Evolutionary conservation across 192 early-diverging fungal species (phyloP), one percentile per base, ranked within the genome.

Genomic region (Entomortierella parvispora): DNA sequence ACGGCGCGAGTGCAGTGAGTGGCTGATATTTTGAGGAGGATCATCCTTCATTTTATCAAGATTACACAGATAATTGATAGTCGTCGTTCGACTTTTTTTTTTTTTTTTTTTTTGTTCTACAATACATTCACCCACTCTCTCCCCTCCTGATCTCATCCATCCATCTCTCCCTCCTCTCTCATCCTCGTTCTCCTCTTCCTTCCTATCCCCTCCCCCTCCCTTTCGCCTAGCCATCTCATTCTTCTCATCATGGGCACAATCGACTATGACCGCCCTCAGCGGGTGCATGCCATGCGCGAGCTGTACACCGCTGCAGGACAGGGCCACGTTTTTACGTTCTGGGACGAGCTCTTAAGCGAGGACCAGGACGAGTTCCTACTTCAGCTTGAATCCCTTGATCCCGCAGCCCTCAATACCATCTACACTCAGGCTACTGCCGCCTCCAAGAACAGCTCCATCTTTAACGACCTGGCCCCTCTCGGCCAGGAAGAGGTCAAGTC

Each of bases 251-350:
- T 17, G 17, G 32, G 17, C 10, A 12, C 44, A 8, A 22, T n/a
- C 32, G 17, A 37, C 17, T 31, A 20, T 50, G 29, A 26, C 20
- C 15, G 32, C 26, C 40, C 18, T 29, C 47, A 28, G 14, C 7
- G 56, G 34, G 18, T 65, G 9, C n/a, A 28, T 26, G n/a, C 60
- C 53, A 69, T 71, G 9, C 61, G 56, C 20, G 54, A 59, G 22
- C 45, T 31, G 22, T 95, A 89, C 77, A 69, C 56, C 4, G 82
- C 50, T 17, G 93, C 92, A 54, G 90, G 88, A 0, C 96, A 98
- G 83, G 91, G 74, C 23, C 96, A 98, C 62, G 88, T 97, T 20
- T 92, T 98, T 72, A 81, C 82, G 32, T 93, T 90, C 86, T 95
- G 86, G 69, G 85, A 93, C 67, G 71, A 85, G 18, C 89, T 98